phyloP scores from a whole-genome alignment of 495 filamentous ascomycete species.

The Penicillium paxilli region DNA sequence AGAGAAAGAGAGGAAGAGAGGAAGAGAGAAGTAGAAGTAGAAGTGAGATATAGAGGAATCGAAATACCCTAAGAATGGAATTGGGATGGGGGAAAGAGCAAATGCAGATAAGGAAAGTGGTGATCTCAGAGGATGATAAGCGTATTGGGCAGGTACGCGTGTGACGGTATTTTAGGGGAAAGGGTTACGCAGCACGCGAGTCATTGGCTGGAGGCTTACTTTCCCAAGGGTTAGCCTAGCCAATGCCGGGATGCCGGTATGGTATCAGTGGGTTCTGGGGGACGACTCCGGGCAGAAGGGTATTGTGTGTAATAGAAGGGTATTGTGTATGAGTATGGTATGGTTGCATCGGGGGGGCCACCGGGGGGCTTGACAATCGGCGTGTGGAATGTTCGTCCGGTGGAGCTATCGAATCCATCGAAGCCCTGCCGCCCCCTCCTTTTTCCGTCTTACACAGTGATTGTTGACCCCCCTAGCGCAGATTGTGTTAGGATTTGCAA shows the following conservation, averaged over 20 bases:
- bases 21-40: neutral
- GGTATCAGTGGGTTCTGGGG: too few species aligned
- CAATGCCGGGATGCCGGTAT: neutral
- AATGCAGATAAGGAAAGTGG: conserved; percentile 21
- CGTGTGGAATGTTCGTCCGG: conserved; percentile 30
- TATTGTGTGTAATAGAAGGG: neutral
- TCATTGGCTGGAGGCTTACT: conserved; percentile 4
- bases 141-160: conserved; percentile 34
- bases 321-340: conserved; percentile 1
- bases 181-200: conserved; percentile 4
- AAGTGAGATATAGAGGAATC: conserved; percentile 5
- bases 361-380: too few species aligned
- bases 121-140: conserved; percentile 29
- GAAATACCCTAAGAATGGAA: neutral
- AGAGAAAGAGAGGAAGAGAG: neutral
- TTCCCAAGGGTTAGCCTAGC: neutral
- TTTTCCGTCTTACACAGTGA: neutral
- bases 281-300: too few species aligned
- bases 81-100: conserved; percentile 3
- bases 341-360: neutral
- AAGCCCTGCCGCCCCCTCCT: neutral
- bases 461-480: too few species aligned
- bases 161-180: conserved; percentile 19
- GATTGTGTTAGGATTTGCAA: neutral
- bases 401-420: conserved; percentile 19